Evolutionary conservation across 768 basidiomycete species (phyloP), one percentile per base, ranked within the genome.

Genomic region (Amanita thiersii): DNA sequence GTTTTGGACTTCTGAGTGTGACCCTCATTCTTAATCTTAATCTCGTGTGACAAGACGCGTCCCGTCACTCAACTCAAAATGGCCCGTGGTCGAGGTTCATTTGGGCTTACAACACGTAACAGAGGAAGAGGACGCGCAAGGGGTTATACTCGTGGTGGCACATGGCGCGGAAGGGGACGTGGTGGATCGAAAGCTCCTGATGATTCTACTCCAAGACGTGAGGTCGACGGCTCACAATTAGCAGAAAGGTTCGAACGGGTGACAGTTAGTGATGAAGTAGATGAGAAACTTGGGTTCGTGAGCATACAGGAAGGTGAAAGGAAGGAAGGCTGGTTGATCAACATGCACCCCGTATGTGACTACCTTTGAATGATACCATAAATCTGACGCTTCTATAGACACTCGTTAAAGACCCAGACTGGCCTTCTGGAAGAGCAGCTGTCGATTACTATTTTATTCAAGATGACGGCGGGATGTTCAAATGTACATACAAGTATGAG

Each of bases 391-490:
- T 36, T 18, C 7, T 50, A 17, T 18, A 96, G 84, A 96, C 91
- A 1, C 63, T 94, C 6, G 62, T 96, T 11, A 87, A 89, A 59
- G 91, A 93, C 53, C 64, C 90, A 4, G 82, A 87, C 31, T 82
- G 81, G 69, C 77, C 87, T 4, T 76, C 76, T 6, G 96, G 93
- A 14, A 80, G 77, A 51, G 82, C 90, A 2, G 96, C 85, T 5
- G 93, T 99, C 9, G 92, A 99, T 52, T 94, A 79, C 51, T 98
- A 94, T 58, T 98, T 99, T 55, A 90, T 99, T 49, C 82, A 97
- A 64, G 93, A 97, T 54, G 92, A 98, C 46, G 96, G 96, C 4
- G 78, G 77, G 18, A 87, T 87, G 81, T 98, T 99, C 73, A 99
- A 98, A 61, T 81, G 79, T 50, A 98, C 94, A 4, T 70, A 85